Percentiles rank a stretch among this genome's conserved stretches.
phyloP scores from a whole-genome alignment of 164 flowering plant species.

The Chimonanthus praecox region DNA sequence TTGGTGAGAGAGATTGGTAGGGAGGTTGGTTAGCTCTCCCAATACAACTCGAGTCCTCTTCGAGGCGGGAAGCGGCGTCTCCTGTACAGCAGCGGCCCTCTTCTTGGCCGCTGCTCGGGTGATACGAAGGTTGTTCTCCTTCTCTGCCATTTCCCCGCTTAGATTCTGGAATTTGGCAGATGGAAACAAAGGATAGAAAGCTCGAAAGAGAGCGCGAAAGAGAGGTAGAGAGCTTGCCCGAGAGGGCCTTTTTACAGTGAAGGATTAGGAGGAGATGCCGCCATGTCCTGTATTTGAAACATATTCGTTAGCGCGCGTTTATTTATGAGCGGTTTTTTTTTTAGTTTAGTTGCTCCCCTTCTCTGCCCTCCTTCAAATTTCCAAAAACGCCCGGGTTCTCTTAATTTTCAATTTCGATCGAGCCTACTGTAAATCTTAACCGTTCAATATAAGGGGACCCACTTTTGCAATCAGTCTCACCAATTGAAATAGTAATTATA shows the following conservation, averaged over 20 bases:
- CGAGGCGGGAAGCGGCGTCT: conserved; percentile 1
- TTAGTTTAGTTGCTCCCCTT: no score
- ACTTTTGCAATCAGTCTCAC: no score
- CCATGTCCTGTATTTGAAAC: background rate
- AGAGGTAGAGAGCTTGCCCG: background rate
- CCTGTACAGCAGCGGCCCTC: conserved; percentile 18
- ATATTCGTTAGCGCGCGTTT: no score
- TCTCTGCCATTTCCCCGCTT: conserved; percentile 18
- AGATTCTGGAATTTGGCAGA: background rate
- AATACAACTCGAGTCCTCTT: conserved; percentile 41
- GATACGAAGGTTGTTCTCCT: conserved; percentile 24
- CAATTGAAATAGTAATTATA: no score
- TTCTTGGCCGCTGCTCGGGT: conserved; percentile 33
- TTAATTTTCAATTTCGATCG: no score
- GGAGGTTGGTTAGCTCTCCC: conserved; percentile 43
- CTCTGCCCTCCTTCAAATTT: no score
- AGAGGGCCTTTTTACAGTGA: no score
- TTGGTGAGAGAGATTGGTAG: conserved; percentile 3
- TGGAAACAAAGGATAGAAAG: background rate
- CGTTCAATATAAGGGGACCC: no score
- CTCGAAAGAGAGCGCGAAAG: background rate
- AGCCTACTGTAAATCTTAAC: no score
- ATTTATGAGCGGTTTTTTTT: no score
- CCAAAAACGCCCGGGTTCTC: no score
- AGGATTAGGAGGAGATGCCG: no score